phyloP scores from a whole-genome alignment of 495 filamentous ascomycete species.

The Cryomyces minteri region DNA sequence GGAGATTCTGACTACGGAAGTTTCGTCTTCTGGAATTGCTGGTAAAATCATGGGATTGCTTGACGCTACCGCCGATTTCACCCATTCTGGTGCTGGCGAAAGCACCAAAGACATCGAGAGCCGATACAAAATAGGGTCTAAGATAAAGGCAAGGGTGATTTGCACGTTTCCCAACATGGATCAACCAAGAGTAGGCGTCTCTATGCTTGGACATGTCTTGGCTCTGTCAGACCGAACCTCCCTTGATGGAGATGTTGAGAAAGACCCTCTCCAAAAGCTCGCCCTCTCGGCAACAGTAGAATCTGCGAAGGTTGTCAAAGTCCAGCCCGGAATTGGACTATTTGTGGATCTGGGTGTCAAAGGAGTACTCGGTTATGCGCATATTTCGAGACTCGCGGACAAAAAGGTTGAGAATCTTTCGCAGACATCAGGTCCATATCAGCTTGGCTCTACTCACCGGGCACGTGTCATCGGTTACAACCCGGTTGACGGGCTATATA shows the following conservation, averaged over 20 bases:
- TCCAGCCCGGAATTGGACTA: slow-evolving; percentile 59
- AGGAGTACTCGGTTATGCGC: slow-evolving; percentile 66
- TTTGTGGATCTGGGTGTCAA: slow-evolving; percentile 64
- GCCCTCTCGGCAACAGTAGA: slow-evolving; percentile 60
- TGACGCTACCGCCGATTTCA: slow-evolving; percentile 71
- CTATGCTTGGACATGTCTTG: slow-evolving; percentile 65
- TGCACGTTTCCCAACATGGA: slow-evolving; percentile 66
- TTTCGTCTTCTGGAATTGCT: slow-evolving; percentile 36
- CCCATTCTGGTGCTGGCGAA: slow-evolving; percentile 62
- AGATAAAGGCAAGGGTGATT: slow-evolving; percentile 71
- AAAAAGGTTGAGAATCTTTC: slow-evolving; percentile 67
- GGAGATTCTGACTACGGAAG: slow-evolving; percentile 65
- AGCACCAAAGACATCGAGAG: slow-evolving; percentile 47
- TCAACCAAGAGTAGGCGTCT: slow-evolving; percentile 66
- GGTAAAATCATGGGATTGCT: slow-evolving; percentile 89
- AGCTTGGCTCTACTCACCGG: slow-evolving; percentile 54
- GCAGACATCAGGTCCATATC: slow-evolving; percentile 55
- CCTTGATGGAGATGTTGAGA: slow-evolving; percentile 14
- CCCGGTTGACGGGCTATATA: slow-evolving; percentile 63
- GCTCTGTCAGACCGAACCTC: slow-evolving; percentile 29
- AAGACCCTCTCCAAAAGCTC: slow-evolving; percentile 33
- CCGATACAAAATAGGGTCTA: slow-evolving; percentile 60
- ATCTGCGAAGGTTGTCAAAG: slow-evolving; percentile 54
- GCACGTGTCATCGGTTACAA: slow-evolving; percentile 78
- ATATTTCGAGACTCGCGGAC: slow-evolving; percentile 81